Base-by-base conservation (phyloP, 176 grass and related monocot species). In the Oryza meyeriana region DNA sequence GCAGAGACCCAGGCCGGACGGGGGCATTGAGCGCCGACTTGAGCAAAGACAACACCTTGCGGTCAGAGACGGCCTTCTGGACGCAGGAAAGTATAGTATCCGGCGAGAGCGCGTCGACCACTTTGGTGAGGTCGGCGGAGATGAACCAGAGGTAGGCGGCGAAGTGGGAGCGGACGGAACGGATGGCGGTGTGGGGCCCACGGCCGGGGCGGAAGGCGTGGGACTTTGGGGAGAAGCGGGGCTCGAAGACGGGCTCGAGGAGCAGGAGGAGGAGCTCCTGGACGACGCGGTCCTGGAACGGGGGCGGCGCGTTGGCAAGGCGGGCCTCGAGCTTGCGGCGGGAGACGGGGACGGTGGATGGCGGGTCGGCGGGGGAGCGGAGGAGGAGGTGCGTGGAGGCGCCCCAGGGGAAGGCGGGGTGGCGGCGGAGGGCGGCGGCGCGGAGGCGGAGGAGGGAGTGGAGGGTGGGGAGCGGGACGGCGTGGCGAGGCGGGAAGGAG, bases 71-170 rank as follows among this genome's bases (percentile, higher is more conserved):
- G 50, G 50, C 61, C 79, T 90, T 86, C 85, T 88, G 69, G 34
- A 95, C 63, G 73, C 74, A 95, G 48, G 74, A 82, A 2, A 95
- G 70, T 64, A 95, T 99, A 31, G 87, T 88, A 44, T 87, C 85
- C 1, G 96, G 74, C 61, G 77, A 72, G 39, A 99, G 75, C 22
- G 77, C 84, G 35, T 86, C 74, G 2, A 86, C 87, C 66, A 94
- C 74, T 36, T 82, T 27, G 39, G 87, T 87, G 83, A 95, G 92
- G 83, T 99, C 89, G 12, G 85, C 96, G 10, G 88, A 94, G 73
- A 99, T 39, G 89, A 95, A 95, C 93, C 96, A 99, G 39, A 99
- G 89, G 88, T 95, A 95, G 48, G 82, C 91, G 4, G 93, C 89
- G 16, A 99, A 99, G 68, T 92, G 86, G 41, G 96, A 55, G 50